Base-by-base conservation (phyloP, 441 rosid species). In the Erysimum cheiri region DNA sequence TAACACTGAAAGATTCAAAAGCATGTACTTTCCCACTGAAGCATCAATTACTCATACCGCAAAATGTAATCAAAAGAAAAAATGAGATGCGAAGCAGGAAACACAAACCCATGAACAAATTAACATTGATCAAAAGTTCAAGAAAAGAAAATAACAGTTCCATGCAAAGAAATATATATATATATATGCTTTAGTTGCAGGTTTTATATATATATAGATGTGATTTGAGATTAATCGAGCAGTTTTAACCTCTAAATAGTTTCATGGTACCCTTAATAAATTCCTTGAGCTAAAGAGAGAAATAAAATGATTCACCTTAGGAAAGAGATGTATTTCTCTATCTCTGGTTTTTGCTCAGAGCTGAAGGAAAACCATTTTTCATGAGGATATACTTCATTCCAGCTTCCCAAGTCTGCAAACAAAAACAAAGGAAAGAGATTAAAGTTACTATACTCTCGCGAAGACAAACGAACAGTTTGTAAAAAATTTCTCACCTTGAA, bases 301-400 rank as follows among this genome's bases (percentile, higher is more conserved):
- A 12, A 41, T 15, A 35, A 66, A 72, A 59, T n/a, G 29, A 36
- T 56, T 78, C 52, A 88, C 97, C 87, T 77, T 41, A 64, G 12
- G 37, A 62, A 69, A 64, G 87, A 84, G 63, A 94, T 80, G 79
- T 90, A 92, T 60, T 80, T 83, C 65, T 92, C 94, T 4, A 87
- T 57, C 49, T 74, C 88, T 36, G 74, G 77, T 58, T 80, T 83
- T 74, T 90, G 87, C 71, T 83, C 94, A 60, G 82, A 70, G 70
- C 79, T 78, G 64, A 82, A 92, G 66, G 53, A 66, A 24, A 82
- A 74, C 99, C 97, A 94, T 79, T 86, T 92, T 65, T 88, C 97
- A 41, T 64, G 73, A 1, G 70, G 58, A 13, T 65, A 65, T 72
- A 33, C 74, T 6, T 72, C 81, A 80, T 72, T 77, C 74, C 56